A percentile compares a stretch with the other conserved stretches of the same genome.
These are phyloP conservation scores for Blastobotrys arbuscula DNA, from an alignment of 1,139 yeast species.

Conservation along the genomic window DNA sequence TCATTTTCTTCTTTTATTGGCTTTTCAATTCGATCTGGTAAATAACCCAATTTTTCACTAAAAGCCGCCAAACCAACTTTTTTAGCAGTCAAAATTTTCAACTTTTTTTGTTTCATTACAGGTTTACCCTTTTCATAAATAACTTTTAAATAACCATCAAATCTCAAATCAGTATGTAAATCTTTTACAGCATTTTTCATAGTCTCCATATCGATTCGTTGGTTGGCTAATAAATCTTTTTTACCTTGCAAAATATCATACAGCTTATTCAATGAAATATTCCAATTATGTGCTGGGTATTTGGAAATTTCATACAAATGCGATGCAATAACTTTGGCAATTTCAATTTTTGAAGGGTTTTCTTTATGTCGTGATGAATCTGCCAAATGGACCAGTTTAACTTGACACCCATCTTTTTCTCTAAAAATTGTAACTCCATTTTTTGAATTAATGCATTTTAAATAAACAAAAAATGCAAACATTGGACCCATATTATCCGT, in stretches of 20 bases:
- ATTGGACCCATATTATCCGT: slow-evolving; percentile 1
- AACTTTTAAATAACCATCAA: neutral
- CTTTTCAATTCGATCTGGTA: neutral
- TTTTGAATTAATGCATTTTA: slow-evolving; percentile 1
- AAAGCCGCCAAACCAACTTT: neutral
- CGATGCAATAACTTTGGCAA: neutral
- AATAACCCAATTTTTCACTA: neutral
- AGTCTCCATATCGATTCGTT: neutral
- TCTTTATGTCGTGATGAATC: neutral
- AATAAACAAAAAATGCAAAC: slow-evolving; percentile 1
- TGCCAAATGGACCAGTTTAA: neutral
- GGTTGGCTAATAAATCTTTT: neutral
- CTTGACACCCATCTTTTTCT: slow-evolving; percentile 4
- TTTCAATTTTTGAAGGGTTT: neutral
- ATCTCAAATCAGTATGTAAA: neutral
- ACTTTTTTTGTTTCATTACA: neutral
- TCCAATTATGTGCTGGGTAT: neutral
- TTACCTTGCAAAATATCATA: neutral
- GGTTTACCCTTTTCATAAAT: neutral
- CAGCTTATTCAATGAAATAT: neutral
- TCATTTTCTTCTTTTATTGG: neutral
- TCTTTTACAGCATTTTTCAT: neutral
- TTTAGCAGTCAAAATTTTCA: neutral
- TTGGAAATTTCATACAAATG: neutral
- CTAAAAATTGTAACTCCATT: slow-evolving; percentile 5